Evolutionary conservation across 2,329 filamentous ascomycete species (phyloP).

Genomic region (Colletotrichum coccodes): DNA sequence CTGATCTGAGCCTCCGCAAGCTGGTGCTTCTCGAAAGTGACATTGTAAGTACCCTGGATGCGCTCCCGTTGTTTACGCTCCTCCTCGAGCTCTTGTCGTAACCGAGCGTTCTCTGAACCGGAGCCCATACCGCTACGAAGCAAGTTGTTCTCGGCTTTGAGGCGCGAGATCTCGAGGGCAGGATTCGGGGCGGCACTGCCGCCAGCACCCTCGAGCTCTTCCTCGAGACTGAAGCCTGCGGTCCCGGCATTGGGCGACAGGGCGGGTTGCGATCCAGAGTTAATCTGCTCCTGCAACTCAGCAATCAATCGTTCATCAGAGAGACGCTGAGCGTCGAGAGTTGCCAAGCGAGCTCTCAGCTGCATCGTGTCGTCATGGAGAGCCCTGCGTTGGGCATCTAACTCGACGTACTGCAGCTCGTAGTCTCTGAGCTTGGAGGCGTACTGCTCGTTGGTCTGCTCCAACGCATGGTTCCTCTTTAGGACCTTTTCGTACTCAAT

Average conservation of each 20-base stretch:
- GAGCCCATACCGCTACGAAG: conserved; percentile 65
- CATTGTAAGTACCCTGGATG: conserved; percentile 65
- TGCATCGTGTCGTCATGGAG: conserved; percentile 59
- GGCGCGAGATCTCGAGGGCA: conserved; percentile 63
- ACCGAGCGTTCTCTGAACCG: conserved; percentile 62
- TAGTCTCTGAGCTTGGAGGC: conserved; percentile 43
- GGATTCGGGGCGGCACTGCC: conserved; percentile 53
- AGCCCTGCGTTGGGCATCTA: conserved; percentile 51
- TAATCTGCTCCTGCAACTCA: conserved; percentile 69
- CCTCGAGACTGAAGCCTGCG: conserved; percentile 62
- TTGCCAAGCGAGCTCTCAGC: conserved; percentile 49
- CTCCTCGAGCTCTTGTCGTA: conserved; percentile 67
- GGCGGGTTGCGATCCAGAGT: conserved; percentile 40
- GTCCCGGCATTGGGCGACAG: conserved; percentile 35
- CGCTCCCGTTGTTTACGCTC: conserved; percentile 59
- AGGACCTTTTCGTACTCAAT: conserved; percentile 45
- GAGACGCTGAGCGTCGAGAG: conserved; percentile 53
- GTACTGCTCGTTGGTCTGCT: conserved; percentile 45
- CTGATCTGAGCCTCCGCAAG: conserved; percentile 68
- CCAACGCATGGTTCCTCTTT: conserved; percentile 47
- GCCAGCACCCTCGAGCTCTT: conserved; percentile 65
- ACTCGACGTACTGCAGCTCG: conserved; percentile 50
- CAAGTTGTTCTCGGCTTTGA: conserved; percentile 71
- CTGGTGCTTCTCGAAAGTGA: conserved; percentile 67
- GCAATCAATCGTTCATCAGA: conserved; percentile 64